phyloP scores from a whole-genome alignment of 306 rosid genomes.

The Fragaria nilgerrensis region DNA sequence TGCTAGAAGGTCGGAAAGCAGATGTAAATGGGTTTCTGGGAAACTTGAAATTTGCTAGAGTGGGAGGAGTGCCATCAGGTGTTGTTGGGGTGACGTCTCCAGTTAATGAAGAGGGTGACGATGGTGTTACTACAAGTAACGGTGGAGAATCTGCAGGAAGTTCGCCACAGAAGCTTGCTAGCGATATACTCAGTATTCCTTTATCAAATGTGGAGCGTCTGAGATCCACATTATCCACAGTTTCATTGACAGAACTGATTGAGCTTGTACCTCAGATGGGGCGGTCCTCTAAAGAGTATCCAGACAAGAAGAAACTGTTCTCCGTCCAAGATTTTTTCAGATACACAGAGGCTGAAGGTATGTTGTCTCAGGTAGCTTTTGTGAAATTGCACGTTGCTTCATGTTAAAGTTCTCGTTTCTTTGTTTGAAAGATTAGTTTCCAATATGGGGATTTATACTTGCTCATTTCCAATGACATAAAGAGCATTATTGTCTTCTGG shows the following conservation, averaged over 20 bases:
- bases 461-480: background rate
- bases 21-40: slow-evolving; percentile 82
- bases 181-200: slow-evolving; percentile 79
- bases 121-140: slow-evolving; percentile 38
- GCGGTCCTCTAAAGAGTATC: slow-evolving; percentile 76
- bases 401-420: slow-evolving; percentile 2
- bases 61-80: slow-evolving; percentile 79
- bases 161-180: slow-evolving; percentile 79
- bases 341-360: slow-evolving; percentile 99
- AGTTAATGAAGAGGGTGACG: slow-evolving; percentile 57
- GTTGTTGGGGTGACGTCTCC: slow-evolving; percentile 63
- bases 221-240: slow-evolving; percentile 81
- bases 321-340: slow-evolving; percentile 98
- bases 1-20: slow-evolving; percentile 67
- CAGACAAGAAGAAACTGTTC: slow-evolving; percentile 90
- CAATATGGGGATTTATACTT: background rate
- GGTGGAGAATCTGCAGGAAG: slow-evolving; percentile 61
- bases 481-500: background rate
- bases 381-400: slow-evolving; percentile 21
- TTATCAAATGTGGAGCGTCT: slow-evolving; percentile 96
- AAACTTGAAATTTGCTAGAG: slow-evolving; percentile 85
- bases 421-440: background rate
- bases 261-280: slow-evolving; percentile 91
- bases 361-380: slow-evolving; percentile 22
- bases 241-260: slow-evolving; percentile 78